Base-by-base conservation (phyloP, 2,329 filamentous ascomycete genomes). In the Diaporthe caulivora region DNA sequence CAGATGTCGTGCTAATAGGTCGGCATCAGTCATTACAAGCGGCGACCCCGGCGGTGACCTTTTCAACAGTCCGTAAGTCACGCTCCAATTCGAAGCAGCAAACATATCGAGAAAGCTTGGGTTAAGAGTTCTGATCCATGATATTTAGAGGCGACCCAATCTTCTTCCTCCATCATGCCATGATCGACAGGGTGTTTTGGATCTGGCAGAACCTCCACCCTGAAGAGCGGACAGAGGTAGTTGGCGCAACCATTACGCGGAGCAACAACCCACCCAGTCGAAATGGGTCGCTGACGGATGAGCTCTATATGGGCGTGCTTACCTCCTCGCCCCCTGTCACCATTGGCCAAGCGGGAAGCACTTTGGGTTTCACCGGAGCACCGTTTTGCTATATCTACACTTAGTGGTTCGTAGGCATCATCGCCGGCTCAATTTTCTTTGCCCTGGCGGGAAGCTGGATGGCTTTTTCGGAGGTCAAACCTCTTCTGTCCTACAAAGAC, bases 191-290 rank as follows among this genome's bases (percentile, higher is more conserved):
- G 2, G 74, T 80, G 1, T 82, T 79, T 77, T 82, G 80, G 80
- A 79, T 81, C 44, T 82, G 81, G 80, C 81, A 83, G 77, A 80
- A 81, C 76, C 79, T 81, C 70, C 80, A 82, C 71, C 78, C 78
- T 2, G 78, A 77, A 29, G 77, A 75, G 5, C 79, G 81, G 26
- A 71, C 57, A 31, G 57, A 71, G 31, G 62, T 67, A 18, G 62
- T 67, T 17, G 62, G 62, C 7, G 62, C 47, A 40, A 67, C 62
- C 13, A 53, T 67, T 10, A 67, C 62, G 11, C 17, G 62, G 10
- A 34, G 26, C 9, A 53, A 67, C 31, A 13, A 15, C 2, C 62
- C 62, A 9, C 62, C 62, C 8, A 53, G 62, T 40, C 47, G 62
- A 4, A 67, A 67, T 6, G 62, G 62, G 8, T 53, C 47, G 17